Evolutionary conservation across 73 alveolate genomes (phyloP).

Genomic region (Urostyla sp.): DNA sequence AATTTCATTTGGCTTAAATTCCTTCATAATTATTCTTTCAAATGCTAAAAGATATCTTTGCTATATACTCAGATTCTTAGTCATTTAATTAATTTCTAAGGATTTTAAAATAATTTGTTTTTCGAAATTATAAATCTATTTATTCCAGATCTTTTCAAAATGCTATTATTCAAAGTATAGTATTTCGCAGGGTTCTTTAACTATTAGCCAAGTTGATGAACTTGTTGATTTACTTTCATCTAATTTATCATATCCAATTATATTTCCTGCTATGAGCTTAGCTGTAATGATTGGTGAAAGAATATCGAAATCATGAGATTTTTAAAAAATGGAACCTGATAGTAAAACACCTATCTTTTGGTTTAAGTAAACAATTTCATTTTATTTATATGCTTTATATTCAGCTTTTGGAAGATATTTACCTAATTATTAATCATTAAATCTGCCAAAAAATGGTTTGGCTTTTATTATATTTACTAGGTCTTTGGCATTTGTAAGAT

Average conservation of each 20-base stretch:
- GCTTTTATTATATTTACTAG: neutral
- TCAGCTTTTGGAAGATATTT: neutral
- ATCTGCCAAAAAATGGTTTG: conserved; percentile 37
- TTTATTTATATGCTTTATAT: neutral
- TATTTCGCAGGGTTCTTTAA: conserved; percentile 28
- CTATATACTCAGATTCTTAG: neutral
- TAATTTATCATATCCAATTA: conserved; percentile 19
- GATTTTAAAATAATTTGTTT: too few species aligned
- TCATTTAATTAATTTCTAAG: conserved; percentile 3
- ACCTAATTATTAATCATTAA: neutral
- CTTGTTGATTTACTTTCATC: conserved; percentile 8
- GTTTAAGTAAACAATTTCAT: conserved; percentile 14
- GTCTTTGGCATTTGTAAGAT: neutral
- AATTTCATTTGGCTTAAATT: too few species aligned
- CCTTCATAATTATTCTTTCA: conserved; percentile 29
- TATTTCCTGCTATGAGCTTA: conserved; percentile 12
- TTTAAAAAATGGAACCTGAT: neutral
- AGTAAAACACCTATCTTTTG: conserved; percentile 6
- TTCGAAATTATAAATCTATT: neutral
- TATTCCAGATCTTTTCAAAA: conserved; percentile 21
- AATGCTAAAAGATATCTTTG: neutral
- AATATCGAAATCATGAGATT: neutral
- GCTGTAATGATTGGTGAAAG: conserved; percentile 1
- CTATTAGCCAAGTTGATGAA: conserved; percentile 34
- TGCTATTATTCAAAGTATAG: neutral